phyloP scores from a whole-genome alignment of 2,329 filamentous ascomycete species.

The Chaetomium sp. region DNA sequence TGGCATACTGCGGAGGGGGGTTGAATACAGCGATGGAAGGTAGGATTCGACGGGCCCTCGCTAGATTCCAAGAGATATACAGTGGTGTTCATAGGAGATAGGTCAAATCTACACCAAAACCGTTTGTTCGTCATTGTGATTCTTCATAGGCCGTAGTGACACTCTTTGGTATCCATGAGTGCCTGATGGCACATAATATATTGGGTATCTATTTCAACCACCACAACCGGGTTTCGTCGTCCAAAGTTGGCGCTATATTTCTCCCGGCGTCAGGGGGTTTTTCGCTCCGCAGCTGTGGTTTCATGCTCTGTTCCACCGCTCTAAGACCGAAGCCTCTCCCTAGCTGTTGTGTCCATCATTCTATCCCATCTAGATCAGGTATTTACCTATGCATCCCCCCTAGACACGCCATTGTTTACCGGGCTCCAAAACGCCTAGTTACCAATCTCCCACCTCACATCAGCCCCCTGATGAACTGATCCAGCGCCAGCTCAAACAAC shows the following conservation, averaged over 20 bases:
- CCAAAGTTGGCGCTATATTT: neutral
- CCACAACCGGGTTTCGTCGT: neutral
- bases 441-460: constrained; percentile 47
- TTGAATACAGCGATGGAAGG: neutral
- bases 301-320: neutral
- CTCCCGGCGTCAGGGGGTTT: neutral
- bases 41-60: neutral
- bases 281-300: neutral
- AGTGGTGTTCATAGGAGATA: neutral
- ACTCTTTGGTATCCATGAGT: neutral
- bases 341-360: neutral
- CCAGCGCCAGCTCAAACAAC: constrained; percentile 70
- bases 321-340: too few relatives aligned
- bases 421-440: neutral
- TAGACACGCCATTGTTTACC: neutral
- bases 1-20: neutral
- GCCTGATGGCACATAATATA: neutral
- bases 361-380: neutral
- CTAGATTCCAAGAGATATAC: neutral
- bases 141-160: neutral
- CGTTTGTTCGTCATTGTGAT: neutral
- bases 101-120: neutral
- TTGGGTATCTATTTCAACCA: constrained; percentile 8
- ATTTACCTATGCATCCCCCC: neutral
- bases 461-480: constrained; percentile 73